Conservation (phyloP, 2,329 filamentous ascomycete genomes). For the Clonostachys rhizophaga region DNA sequence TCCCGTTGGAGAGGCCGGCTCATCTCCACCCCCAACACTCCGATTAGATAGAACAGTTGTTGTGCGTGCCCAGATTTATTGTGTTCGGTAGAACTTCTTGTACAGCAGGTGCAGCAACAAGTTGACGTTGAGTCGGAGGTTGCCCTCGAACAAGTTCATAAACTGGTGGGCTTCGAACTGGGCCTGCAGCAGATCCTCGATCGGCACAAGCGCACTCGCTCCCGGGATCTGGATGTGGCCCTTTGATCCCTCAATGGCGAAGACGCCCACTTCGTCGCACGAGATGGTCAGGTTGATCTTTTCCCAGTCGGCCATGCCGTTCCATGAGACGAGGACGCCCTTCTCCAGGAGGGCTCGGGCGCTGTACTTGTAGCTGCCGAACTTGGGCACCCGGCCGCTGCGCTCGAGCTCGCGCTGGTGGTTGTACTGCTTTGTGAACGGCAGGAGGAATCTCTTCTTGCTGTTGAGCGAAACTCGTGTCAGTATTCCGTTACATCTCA, state of each 20-base stretch:
- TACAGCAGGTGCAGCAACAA: slow-evolving; percentile 93
- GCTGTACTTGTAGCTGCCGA: slow-evolving; percentile 96
- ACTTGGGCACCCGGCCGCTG: slow-evolving; percentile 89
- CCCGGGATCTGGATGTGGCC: slow-evolving; percentile 96
- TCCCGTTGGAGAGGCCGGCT: no score
- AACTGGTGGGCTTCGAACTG: slow-evolving; percentile 98
- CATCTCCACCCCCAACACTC: no score
- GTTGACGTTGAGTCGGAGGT: slow-evolving; percentile 90
- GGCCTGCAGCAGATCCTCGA: slow-evolving; percentile 91
- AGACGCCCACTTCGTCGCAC: slow-evolving; percentile 90
- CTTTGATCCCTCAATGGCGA: slow-evolving; percentile 84
- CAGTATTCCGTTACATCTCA: neutral
- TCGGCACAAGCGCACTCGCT: slow-evolving; percentile 79
- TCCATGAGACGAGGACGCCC: slow-evolving; percentile 90
- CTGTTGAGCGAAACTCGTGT: slow-evolving; percentile 26
- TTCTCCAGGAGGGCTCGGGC: slow-evolving; percentile 86
- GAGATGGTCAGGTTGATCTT: slow-evolving; percentile 92
- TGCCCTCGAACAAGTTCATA: slow-evolving; percentile 87
- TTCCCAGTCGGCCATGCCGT: slow-evolving; percentile 80
- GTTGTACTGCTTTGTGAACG: slow-evolving; percentile 98
- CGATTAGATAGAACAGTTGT: no score
- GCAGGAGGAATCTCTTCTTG: slow-evolving; percentile 89
- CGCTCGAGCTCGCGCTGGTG: slow-evolving; percentile 94
- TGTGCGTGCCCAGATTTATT: slow-evolving; percentile 26
- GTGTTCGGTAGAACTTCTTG: slow-evolving; percentile 92